These are phyloP conservation scores for Cladosporium phlei DNA, from an alignment of 2,329 filamentous ascomycete species.

Conservation along the genomic window DNA sequence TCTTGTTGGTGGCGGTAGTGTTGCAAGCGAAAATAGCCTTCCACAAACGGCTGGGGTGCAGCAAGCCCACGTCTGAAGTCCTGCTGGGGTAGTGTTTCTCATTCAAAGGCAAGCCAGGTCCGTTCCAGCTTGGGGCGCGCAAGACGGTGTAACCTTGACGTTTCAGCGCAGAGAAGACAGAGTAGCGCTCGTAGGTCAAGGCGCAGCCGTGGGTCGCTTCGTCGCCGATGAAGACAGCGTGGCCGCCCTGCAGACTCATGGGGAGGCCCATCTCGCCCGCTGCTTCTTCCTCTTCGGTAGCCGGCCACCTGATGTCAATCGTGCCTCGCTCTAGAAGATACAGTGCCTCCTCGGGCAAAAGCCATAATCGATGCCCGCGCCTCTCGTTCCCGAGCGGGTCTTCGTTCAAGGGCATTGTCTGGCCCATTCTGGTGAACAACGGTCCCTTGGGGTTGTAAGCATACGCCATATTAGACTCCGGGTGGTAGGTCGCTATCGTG, in stretches of 20 bases:
- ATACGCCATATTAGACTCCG: constrained; percentile 54
- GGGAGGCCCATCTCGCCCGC: constrained; percentile 66
- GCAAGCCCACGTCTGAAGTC: constrained; percentile 33
- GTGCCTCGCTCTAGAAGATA: constrained; percentile 84
- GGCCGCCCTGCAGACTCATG: constrained; percentile 85
- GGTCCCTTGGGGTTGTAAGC: constrained; percentile 68
- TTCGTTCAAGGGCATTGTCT: constrained; percentile 54
- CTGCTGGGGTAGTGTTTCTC: constrained; percentile 24
- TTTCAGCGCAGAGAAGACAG: constrained; percentile 81
- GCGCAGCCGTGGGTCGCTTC: constrained; percentile 50
- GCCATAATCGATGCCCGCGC: constrained; percentile 54
- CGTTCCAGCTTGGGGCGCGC: constrained; percentile 54
- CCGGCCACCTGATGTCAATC: constrained; percentile 80
- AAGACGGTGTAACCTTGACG: constrained; percentile 76
- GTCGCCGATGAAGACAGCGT: constrained; percentile 73
- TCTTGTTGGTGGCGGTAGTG: too few species aligned
- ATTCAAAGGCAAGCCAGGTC: constrained; percentile 19
- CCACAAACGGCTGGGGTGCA: constrained; percentile 19
- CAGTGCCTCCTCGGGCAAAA: constrained; percentile 86
- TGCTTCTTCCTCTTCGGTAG: constrained; percentile 21
- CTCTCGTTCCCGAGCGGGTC: constrained; percentile 29
- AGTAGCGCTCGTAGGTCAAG: constrained; percentile 71
- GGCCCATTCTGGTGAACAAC: constrained; percentile 73
- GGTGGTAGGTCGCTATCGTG: constrained; percentile 69
- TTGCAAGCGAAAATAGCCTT: constrained; percentile 17